Evolutionary conservation across 78 protist species (phyloP).

Genomic region (Isochrysis galbana): DNA sequence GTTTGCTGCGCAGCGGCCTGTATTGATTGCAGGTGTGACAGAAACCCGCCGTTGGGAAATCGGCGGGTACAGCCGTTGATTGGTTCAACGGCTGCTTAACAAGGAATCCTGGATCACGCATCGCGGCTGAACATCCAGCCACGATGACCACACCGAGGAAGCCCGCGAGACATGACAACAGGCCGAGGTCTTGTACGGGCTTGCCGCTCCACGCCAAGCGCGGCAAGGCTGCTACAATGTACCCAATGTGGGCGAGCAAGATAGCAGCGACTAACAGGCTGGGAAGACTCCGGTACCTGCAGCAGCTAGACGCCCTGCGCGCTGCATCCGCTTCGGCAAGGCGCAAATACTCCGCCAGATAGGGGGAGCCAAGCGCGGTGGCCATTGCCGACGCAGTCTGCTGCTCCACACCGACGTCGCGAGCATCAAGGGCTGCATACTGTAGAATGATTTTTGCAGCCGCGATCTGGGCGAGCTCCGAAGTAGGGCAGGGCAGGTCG

Average conservation of each 20-base stretch:
- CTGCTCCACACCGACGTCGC: not conserved
- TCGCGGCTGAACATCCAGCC: not conserved
- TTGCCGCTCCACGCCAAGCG: too few species aligned
- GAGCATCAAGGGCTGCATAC: not conserved
- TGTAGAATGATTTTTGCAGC: not conserved
- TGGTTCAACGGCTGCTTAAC: not conserved
- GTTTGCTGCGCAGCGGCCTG: not conserved
- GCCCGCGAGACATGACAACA: not conserved
- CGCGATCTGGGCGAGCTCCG: not conserved
- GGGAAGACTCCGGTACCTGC: too few species aligned
- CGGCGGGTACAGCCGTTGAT: not conserved
- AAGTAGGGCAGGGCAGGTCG: not conserved
- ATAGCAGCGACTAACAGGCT: too few species aligned
- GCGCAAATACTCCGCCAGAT: not conserved
- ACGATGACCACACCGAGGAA: not conserved
- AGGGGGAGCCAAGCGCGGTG: not conserved
- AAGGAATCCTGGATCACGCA: not conserved
- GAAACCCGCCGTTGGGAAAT: too few species aligned
- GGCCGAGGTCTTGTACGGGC: not conserved
- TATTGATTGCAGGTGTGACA: not conserved
- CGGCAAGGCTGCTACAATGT: too few species aligned
- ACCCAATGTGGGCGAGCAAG: too few species aligned
- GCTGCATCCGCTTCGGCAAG: too few species aligned
- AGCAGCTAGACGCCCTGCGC: too few species aligned
- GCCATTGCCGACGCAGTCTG: not conserved